Percentiles rank a stretch among this genome's conserved stretches.
Evolutionary conservation across 495 filamentous ascomycete species (phyloP).

Genomic region (Talaromyces ruber): DNA sequence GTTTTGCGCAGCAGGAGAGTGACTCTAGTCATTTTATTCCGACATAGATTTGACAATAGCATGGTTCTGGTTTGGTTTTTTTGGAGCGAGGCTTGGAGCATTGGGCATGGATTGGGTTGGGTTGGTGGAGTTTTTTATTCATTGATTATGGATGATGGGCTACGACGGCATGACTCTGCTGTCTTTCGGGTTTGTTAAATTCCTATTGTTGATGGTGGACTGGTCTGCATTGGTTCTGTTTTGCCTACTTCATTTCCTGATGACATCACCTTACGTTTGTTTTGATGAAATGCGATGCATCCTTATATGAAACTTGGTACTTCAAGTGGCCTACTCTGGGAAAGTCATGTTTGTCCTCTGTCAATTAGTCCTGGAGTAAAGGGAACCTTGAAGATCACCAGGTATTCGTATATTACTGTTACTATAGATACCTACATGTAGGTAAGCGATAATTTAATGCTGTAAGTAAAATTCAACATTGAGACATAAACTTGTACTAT

Average conservation of each 20-base stretch:
- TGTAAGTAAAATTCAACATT: not conserved
- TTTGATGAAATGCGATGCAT: not conserved
- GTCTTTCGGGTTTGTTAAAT: not conserved
- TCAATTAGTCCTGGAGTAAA: too few relatives aligned
- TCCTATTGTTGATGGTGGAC: not conserved
- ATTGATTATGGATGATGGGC: not conserved
- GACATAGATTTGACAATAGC: constrained; percentile 15
- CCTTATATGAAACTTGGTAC: too few relatives aligned
- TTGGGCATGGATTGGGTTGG: not conserved
- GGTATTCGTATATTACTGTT: too few relatives aligned
- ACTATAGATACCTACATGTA: too few relatives aligned
- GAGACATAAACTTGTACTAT: not conserved
- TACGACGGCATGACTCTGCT: not conserved
- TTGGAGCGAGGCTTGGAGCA: not conserved
- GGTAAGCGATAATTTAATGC: not conserved
- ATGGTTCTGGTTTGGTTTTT: not conserved
- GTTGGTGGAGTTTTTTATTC: not conserved
- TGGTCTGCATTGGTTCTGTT: not conserved
- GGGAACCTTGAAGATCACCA: too few relatives aligned
- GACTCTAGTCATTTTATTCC: constrained; percentile 62
- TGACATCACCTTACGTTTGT: not conserved
- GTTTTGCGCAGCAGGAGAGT: constrained; percentile 55
- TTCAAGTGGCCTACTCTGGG: too few relatives aligned
- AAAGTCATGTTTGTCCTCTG: too few relatives aligned
- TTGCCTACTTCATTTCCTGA: not conserved